Conservation (phyloP, 2,329 filamentous ascomycete genomes). For the Paradendryphiella salina region DNA sequence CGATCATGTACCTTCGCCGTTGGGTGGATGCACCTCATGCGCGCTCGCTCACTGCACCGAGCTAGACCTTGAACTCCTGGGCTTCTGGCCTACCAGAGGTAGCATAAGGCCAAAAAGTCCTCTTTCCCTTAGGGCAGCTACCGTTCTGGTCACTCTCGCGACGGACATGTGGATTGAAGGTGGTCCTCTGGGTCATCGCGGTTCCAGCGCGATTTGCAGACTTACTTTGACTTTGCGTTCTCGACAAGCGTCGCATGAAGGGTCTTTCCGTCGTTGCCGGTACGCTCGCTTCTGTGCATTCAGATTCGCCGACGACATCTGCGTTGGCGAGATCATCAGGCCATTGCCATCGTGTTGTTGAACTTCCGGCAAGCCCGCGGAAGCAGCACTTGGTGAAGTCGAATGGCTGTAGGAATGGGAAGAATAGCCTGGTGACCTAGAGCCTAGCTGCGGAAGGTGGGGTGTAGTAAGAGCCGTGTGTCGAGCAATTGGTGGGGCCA, state of each 20-base stretch:
- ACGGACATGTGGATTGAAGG: neutral
- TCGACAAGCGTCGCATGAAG: conserved; percentile 94
- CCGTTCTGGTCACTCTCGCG: neutral
- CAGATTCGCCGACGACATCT: conserved; percentile 54
- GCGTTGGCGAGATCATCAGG: conserved; percentile 50
- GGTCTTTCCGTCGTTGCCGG: conserved; percentile 91
- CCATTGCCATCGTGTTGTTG: conserved; percentile 37
- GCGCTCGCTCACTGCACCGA: neutral
- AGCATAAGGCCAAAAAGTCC: neutral
- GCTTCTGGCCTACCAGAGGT: neutral
- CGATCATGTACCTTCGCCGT: conserved; percentile 1
- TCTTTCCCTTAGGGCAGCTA: neutral
- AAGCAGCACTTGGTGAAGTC: conserved; percentile 43
- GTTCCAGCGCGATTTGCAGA: neutral
- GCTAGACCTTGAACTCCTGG: neutral
- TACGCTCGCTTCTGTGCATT: conserved; percentile 91
- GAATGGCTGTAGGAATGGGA: conserved; percentile 41
- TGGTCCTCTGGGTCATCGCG: neutral
- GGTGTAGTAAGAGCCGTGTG: conserved; percentile 36
- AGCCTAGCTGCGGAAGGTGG: conserved; percentile 31
- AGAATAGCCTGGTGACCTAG: conserved; percentile 41
- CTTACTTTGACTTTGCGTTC: conserved; percentile 71
- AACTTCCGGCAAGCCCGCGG: conserved; percentile 38
- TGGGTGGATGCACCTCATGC: neutral
- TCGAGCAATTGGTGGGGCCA: conserved; percentile 29